Conservation (phyloP, 139 green algal genomes). For the Nannochloris sp. region DNA sequence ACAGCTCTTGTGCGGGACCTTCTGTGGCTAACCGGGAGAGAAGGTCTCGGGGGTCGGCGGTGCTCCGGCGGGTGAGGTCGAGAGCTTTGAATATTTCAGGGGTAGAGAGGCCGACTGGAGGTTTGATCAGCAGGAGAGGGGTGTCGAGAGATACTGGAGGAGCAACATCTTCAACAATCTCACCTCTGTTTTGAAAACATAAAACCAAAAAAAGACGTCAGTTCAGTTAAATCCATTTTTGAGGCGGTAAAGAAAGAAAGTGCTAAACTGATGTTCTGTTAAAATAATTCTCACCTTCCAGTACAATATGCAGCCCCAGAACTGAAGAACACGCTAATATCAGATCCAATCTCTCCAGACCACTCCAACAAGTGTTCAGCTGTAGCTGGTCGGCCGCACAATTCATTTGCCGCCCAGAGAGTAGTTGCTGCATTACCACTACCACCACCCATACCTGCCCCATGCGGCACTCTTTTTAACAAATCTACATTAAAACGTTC, state of each 20-base stretch:
- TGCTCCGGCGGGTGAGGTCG: slow-evolving; percentile 67
- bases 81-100: slow-evolving; percentile 89
- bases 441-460: slow-evolving; percentile 91
- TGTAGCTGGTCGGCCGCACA: slow-evolving; percentile 64
- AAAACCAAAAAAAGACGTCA: neutral
- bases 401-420: slow-evolving; percentile 92
- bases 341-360: slow-evolving; percentile 89
- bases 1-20: slow-evolving; percentile 41
- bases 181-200: slow-evolving; percentile 54
- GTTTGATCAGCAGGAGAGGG: slow-evolving; percentile 90
- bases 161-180: slow-evolving; percentile 88
- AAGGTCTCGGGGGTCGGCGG: slow-evolving; percentile 71
- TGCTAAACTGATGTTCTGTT: neutral
- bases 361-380: slow-evolving; percentile 81
- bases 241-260: neutral
- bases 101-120: slow-evolving; percentile 75
- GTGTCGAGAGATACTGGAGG: slow-evolving; percentile 73
- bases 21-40: slow-evolving; percentile 40
- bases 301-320: slow-evolving; percentile 93
- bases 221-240: neutral
- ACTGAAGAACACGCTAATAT: slow-evolving; percentile 96
- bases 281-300: slow-evolving; percentile 38
- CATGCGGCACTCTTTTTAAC: slow-evolving; percentile 87
- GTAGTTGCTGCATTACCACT: slow-evolving; percentile 93
- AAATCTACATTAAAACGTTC: slow-evolving; percentile 71